Percentiles rank a stretch among this genome's conserved stretches.
Conservation (phyloP, 2,329 filamentous ascomycete species). For the Aureobasidium sp. region DNA sequence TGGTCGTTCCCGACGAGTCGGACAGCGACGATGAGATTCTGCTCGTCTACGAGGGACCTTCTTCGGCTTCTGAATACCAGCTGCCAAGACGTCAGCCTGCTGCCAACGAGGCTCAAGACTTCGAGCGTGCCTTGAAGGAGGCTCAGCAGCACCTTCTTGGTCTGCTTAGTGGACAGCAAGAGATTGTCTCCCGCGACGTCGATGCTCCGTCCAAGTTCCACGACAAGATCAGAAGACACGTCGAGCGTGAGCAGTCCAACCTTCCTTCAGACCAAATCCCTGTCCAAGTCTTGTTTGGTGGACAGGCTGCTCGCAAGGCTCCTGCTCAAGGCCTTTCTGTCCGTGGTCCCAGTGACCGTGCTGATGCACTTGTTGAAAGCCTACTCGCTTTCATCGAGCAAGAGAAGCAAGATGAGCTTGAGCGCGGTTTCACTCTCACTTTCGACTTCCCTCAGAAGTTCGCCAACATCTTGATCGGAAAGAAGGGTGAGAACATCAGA, state of each 20-base stretch:
- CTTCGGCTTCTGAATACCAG: conserved; percentile 44
- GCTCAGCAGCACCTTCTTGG: conserved; percentile 51
- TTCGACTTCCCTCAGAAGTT: conserved; percentile 96
- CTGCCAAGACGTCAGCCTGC: conserved; percentile 51
- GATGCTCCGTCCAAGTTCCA: conserved; percentile 55
- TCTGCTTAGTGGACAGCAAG: conserved; percentile 47
- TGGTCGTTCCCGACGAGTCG: conserved; percentile 60
- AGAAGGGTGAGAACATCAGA: conserved; percentile 61
- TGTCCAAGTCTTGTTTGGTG: conserved; percentile 48
- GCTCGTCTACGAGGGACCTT: conserved; percentile 66
- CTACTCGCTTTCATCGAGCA: conserved; percentile 74
- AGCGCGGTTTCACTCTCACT: conserved; percentile 75
- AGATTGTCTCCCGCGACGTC: conserved; percentile 48
- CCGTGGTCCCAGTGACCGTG: conserved; percentile 66
- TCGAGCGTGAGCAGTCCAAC: conserved; percentile 49
- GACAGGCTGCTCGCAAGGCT: conserved; percentile 43
- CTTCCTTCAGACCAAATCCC: conserved; percentile 46
- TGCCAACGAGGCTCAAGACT: conserved; percentile 47
- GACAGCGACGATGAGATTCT: conserved; percentile 58
- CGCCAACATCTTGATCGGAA: conserved; percentile 74
- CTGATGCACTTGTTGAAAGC: conserved; percentile 65
- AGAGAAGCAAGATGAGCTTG: conserved; percentile 87
- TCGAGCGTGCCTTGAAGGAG: conserved; percentile 51
- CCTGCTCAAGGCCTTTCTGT: conserved; percentile 53
- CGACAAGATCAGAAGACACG: conserved; percentile 55